Evolutionary conservation across 495 filamentous ascomycete species (phyloP), one percentile per base, ranked within the genome.

Genomic region (Physcia stellaris): DNA sequence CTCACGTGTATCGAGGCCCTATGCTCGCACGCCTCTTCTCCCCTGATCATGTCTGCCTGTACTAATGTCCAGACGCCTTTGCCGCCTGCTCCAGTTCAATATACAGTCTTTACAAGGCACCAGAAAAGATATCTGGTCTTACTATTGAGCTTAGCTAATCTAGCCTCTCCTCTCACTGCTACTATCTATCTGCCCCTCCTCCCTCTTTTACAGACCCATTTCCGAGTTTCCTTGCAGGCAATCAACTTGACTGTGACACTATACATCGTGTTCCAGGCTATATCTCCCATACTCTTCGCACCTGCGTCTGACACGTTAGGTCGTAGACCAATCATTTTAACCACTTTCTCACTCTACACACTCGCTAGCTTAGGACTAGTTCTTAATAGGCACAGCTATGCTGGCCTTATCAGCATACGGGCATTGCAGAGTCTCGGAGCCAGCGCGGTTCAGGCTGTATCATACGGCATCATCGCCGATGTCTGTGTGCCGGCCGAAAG

Each of bases 181-280:
- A 83, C 81, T 48, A 83, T 86, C 29, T 90, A 90, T 54, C 85
- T 86, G 42, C 82, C 81, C 4, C 76, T 78, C 2, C 60, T 88
- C 39, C 72, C 69, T 19, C 53, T 67, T 6, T 45, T 83, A 15
- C 59, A 75, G 0, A 27, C 43, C 0, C 66, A 76, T 35, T 61
- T 82, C 6, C 47, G 66, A 6, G 70, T 81, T 2, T 70, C 73
- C 1, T 47, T 67, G 12, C 61, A 59, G 1, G 58, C 75, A 34
- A 74, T 83, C 56, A 83, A 83, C 49, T 56, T 85, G 30, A 79
- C 75, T 1, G 50, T 81, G 28, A 80, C 76, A 2, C 69, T 71
- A 6, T 80, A 77, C 44, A 69, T 76, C 68, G 67, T 80, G 38
- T 62, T 79, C 21, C 68, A 80, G 45, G 75, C 65, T 27, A 49